A percentile compares a stretch with the other conserved stretches of the same genome.
Conservation (phyloP, 441 rosid genomes). For the Adansonia madagascariensis region DNA sequence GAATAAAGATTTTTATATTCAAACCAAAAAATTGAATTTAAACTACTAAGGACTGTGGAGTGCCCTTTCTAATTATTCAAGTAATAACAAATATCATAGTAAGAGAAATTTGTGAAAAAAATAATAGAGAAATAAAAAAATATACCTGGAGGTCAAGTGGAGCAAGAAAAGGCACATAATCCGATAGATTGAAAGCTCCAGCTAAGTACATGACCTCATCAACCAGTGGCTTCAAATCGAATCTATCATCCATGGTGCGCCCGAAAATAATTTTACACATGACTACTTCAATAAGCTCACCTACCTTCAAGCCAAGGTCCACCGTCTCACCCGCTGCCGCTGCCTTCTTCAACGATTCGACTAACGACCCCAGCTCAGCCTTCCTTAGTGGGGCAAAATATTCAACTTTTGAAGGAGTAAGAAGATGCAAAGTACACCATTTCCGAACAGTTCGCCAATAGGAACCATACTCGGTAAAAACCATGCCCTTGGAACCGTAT, state of each 20-base stretch:
- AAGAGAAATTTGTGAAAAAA: background rate
- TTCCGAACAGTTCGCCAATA: constrained; percentile 44
- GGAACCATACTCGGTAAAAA: constrained; percentile 32
- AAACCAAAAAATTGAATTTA: too few relatives aligned
- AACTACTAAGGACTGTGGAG: too few relatives aligned
- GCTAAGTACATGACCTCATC: constrained; percentile 24
- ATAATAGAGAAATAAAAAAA: background rate
- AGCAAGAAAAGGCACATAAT: constrained; percentile 35
- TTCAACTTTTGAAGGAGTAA: constrained; percentile 29
- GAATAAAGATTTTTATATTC: too few relatives aligned
- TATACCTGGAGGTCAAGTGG: constrained; percentile 37
- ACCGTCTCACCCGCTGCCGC: constrained; percentile 15
- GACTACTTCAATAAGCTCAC: constrained; percentile 23
- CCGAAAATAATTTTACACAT: constrained; percentile 41
- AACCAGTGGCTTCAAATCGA: constrained; percentile 28
- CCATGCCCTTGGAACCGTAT: too few relatives aligned
- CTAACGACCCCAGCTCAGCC: constrained; percentile 31
- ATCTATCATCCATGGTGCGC: background rate
- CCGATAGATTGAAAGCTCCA: constrained; percentile 39
- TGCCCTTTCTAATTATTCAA: too few relatives aligned
- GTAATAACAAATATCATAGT: background rate
- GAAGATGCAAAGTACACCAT: constrained; percentile 33
- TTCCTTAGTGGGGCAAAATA: constrained; percentile 28
- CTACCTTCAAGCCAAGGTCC: constrained; percentile 30
- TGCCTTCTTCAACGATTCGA: constrained; percentile 26